phyloP scores from a whole-genome alignment of 1,284 basidiomycete species.

The Termitomyces sp. region DNA sequence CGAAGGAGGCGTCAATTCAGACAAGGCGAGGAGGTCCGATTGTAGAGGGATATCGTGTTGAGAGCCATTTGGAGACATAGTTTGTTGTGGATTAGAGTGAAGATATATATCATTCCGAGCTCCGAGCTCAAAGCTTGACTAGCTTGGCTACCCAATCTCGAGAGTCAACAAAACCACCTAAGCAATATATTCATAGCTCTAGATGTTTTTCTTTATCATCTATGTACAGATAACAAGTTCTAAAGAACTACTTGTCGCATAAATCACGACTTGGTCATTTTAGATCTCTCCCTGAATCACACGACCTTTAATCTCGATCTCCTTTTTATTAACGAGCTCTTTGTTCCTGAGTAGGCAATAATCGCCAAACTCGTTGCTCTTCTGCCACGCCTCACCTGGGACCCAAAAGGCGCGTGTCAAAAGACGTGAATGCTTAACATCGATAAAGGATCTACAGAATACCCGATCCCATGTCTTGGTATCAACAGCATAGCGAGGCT shows the following conservation, averaged over 20 bases:
- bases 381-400: conserved; percentile 65
- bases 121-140: background rate
- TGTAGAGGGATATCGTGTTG: conserved; percentile 23
- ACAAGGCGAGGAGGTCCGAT: conserved; percentile 35
- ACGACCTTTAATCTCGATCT: conserved; percentile 17
- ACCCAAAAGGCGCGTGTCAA: conserved; percentile 76
- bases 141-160: background rate
- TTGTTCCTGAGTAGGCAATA: conserved; percentile 64
- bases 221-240: background rate
- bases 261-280: background rate
- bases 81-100: background rate
- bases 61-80: conserved; percentile 2
- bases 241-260: background rate
- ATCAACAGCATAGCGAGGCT: conserved; percentile 75
- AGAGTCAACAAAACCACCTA: background rate
- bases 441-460: conserved; percentile 75
- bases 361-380: conserved; percentile 61
- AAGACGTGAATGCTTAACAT: conserved; percentile 66
- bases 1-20: conserved; percentile 41
- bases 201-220: background rate
- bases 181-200: background rate
- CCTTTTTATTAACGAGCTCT: conserved; percentile 25
- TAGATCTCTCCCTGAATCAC: conserved; percentile 12
- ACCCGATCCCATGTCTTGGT: conserved; percentile 70
- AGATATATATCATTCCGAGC: background rate